Evolutionary conservation across 805 yeast genomes (phyloP).

Genomic region (Candida sanyiensis): DNA sequence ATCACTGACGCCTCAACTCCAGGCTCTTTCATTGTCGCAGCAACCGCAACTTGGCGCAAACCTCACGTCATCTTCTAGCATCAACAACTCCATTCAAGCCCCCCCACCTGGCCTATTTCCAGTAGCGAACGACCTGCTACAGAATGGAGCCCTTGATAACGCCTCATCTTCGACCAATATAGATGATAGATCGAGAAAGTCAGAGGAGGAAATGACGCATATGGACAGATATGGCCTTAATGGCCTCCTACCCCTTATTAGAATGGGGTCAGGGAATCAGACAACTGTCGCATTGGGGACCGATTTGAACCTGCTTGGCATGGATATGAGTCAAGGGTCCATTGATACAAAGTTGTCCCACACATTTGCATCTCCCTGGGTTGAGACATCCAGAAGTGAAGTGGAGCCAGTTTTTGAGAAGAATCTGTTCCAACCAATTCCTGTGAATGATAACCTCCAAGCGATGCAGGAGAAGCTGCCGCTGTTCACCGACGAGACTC

Average conservation of each 20-base stretch:
- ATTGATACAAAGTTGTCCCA: constrained; percentile 41
- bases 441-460: constrained; percentile 8
- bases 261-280: constrained; percentile 57
- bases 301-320: constrained; percentile 62
- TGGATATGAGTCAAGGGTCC: constrained; percentile 43
- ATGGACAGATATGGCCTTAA: constrained; percentile 62
- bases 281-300: constrained; percentile 68
- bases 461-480: constrained; percentile 40
- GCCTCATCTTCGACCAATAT: neutral
- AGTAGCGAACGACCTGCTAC: constrained; percentile 5
- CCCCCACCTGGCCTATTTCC: constrained; percentile 11
- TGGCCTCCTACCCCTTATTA: constrained; percentile 55
- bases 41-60: constrained; percentile 3
- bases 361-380: constrained; percentile 89
- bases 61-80: constrained; percentile 2
- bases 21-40: constrained; percentile 8
- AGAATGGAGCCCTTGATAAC: constrained; percentile 1
- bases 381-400: constrained; percentile 82
- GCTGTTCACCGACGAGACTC: constrained; percentile 80
- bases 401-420: constrained; percentile 77
- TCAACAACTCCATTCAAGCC: neutral
- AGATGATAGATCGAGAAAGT: constrained; percentile 9
- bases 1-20: constrained; percentile 4
- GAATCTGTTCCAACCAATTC: constrained; percentile 40
- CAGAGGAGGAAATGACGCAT: constrained; percentile 30